phyloP scores from a whole-genome alignment of 2,329 filamentous ascomycete species.

The Penicillium paneum region DNA sequence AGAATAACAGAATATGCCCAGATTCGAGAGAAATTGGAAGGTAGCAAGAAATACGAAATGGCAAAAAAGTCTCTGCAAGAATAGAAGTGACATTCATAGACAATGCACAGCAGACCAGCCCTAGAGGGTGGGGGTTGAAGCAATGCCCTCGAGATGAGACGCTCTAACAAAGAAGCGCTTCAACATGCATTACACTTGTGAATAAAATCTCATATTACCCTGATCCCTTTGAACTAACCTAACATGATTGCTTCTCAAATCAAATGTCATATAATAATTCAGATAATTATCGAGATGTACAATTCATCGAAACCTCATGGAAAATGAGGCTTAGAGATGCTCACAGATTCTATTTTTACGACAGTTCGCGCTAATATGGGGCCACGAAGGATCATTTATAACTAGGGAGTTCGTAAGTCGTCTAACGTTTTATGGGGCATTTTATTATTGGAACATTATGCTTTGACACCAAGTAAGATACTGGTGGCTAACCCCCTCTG shows the following conservation, averaged over 20 bases:
- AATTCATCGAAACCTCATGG: background rate
- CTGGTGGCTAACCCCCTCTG: too few species aligned
- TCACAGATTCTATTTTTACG: conserved; percentile 4
- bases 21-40: background rate
- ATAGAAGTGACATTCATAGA: background rate
- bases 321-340: background rate
- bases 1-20: background rate
- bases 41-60: background rate
- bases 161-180: conserved; percentile 5
- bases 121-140: conserved; percentile 1
- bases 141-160: conserved; percentile 4
- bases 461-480: background rate
- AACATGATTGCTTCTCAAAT: background rate
- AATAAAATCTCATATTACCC: background rate
- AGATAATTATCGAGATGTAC: background rate
- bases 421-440: too few species aligned
- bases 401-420: background rate
- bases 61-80: background rate
- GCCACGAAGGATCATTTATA: conserved; percentile 6
- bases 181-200: background rate
- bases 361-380: conserved; percentile 1
- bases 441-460: background rate
- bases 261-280: background rate
- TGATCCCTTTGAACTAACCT: background rate
- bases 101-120: background rate